A percentile compares a stretch with the other conserved stretches of the same genome.
Conservation (phyloP, 2,329 filamentous ascomycete species). For the Elsinoe perseae region DNA sequence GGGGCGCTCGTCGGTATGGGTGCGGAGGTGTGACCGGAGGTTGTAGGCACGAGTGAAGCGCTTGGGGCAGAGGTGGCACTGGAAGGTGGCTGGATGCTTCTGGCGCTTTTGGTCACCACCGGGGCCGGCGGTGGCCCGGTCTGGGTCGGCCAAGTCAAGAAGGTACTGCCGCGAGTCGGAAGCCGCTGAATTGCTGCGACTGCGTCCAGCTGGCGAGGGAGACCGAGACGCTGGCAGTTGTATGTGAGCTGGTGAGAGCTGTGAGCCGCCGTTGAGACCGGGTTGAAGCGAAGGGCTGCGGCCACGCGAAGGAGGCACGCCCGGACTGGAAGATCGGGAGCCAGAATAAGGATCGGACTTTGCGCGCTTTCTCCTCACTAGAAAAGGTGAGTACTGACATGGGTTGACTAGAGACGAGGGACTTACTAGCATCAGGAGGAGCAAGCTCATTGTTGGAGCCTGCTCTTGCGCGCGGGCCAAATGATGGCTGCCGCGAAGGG, state of each 20-base stretch:
- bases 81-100: constrained; percentile 95
- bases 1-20: constrained; percentile 92
- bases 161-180: constrained; percentile 63
- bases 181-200: constrained; percentile 44
- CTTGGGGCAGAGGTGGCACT: constrained; percentile 88
- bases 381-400: background rate
- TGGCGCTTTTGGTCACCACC: constrained; percentile 70
- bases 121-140: constrained; percentile 58
- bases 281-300: constrained; percentile 31
- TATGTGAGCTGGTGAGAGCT: constrained; percentile 38
- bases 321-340: constrained; percentile 39
- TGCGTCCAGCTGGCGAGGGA: constrained; percentile 41
- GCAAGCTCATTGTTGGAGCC: constrained; percentile 71
- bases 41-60: constrained; percentile 96
- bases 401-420: background rate
- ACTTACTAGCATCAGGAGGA: constrained; percentile 61
- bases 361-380: constrained; percentile 39
- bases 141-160: constrained; percentile 82
- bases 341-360: constrained; percentile 54
- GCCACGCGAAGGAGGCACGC: constrained; percentile 26
- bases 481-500: constrained; percentile 56
- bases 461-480: constrained; percentile 58
- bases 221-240: constrained; percentile 36
- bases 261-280: constrained; percentile 25
- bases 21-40: constrained; percentile 85